Evolutionary conservation across 1,139 yeast genomes (phyloP).

Genomic region (Candida frijolesensis): DNA sequence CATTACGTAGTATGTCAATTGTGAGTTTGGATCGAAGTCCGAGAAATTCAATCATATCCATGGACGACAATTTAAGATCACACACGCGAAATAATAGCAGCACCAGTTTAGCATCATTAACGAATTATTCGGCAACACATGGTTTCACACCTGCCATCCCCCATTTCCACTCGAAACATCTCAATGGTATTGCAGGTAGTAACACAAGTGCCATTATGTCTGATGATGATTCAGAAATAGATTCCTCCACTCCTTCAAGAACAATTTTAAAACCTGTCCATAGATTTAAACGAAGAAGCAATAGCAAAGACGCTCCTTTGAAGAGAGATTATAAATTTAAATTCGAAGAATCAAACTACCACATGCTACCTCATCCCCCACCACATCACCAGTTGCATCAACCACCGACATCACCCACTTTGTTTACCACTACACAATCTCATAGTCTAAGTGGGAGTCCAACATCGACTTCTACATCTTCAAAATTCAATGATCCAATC

Average conservation of each 20-base stretch:
- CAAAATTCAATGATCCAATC: slow-evolving; percentile 9
- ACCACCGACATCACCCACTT: slow-evolving; percentile 12
- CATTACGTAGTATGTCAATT: slow-evolving; percentile 37
- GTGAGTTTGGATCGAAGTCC: slow-evolving; percentile 42
- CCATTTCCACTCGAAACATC: slow-evolving; percentile 4
- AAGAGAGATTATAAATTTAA: slow-evolving; percentile 37
- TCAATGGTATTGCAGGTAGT: slow-evolving; percentile 8
- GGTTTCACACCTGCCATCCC: neutral
- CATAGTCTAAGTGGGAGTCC: slow-evolving; percentile 21
- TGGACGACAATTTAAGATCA: slow-evolving; percentile 35
- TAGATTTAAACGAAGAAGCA: slow-evolving; percentile 16
- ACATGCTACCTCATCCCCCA: slow-evolving; percentile 7
- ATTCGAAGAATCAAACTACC: slow-evolving; percentile 22
- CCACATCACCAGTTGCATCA: slow-evolving; percentile 10
- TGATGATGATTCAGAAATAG: slow-evolving; percentile 41
- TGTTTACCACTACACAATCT: slow-evolving; percentile 20
- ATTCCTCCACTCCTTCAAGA: slow-evolving; percentile 19
- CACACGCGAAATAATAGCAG: slow-evolving; percentile 38
- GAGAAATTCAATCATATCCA: slow-evolving; percentile 44
- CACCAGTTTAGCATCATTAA: slow-evolving; percentile 29
- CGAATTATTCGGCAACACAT: slow-evolving; percentile 5
- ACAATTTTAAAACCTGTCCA: slow-evolving; percentile 22
- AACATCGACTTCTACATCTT: slow-evolving; percentile 4
- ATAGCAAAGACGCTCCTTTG: slow-evolving; percentile 14
- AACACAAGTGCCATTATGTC: slow-evolving; percentile 26